Percentiles rank a stretch among this genome's conserved stretches.
Conservation (phyloP, 2,329 filamentous ascomycete genomes). For the Talaromyces sp. region DNA sequence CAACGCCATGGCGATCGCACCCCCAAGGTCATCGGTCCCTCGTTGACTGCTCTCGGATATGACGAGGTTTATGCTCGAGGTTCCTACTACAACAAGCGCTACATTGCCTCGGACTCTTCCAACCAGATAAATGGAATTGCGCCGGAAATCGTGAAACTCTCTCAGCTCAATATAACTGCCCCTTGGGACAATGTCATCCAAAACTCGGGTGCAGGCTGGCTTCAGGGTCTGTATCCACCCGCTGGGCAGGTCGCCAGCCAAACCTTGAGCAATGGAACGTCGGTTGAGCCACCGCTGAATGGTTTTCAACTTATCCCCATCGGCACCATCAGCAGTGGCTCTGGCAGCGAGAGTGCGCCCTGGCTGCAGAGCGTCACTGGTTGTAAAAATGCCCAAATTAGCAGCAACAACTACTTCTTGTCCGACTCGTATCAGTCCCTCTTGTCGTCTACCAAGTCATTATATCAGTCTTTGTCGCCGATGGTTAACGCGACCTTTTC, state of each 20-base stretch:
- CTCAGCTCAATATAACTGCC: conserved; percentile 66
- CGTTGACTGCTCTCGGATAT: conserved; percentile 74
- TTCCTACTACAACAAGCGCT: conserved; percentile 68
- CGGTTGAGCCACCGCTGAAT: conserved; percentile 61
- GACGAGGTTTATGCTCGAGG: conserved; percentile 68
- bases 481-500: conserved; percentile 51
- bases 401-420: conserved; percentile 55
- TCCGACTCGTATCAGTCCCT: conserved; percentile 48
- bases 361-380: conserved; percentile 56
- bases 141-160: conserved; percentile 58
- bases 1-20: conserved; percentile 86
- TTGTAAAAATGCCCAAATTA: conserved; percentile 52
- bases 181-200: conserved; percentile 73
- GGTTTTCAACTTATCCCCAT: conserved; percentile 84
- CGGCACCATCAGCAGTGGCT: conserved; percentile 53
- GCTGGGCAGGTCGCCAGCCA: conserved; percentile 51
- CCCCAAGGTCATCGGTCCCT: conserved; percentile 66
- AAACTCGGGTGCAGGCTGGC: conserved; percentile 71
- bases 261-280: conserved; percentile 65
- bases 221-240: conserved; percentile 83
- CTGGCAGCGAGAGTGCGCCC: conserved; percentile 53
- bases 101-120: conserved; percentile 58
- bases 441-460: conserved; percentile 46
- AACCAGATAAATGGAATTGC: conserved; percentile 62
- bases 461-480: conserved; percentile 51